phyloP scores from a whole-genome alignment of 1,284 basidiomycete species.

The Ustilago lituana region DNA sequence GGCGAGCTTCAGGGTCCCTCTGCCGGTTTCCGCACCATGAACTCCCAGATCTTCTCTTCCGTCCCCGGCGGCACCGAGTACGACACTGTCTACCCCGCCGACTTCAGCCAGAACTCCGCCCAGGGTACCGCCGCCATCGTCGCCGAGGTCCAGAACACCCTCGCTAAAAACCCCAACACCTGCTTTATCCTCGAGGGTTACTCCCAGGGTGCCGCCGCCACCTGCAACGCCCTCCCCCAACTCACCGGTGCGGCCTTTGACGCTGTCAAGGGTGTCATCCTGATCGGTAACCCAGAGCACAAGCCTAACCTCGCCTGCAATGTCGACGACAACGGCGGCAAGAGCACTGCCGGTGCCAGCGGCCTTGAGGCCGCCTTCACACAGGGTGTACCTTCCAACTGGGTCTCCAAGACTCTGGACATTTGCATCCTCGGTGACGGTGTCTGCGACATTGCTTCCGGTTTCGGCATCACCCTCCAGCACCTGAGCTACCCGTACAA shows the following conservation, averaged over 20 bases:
- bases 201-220: slow-evolving; percentile 63
- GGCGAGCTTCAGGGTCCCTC: slow-evolving; percentile 63
- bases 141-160: slow-evolving; percentile 19
- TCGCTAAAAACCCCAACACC: slow-evolving; percentile 21
- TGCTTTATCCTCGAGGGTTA: slow-evolving; percentile 52
- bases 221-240: slow-evolving; percentile 52
- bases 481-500: slow-evolving; percentile 55
- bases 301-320: slow-evolving; percentile 61
- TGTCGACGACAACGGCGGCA: slow-evolving; percentile 59
- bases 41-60: slow-evolving; percentile 25
- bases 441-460: slow-evolving; percentile 56
- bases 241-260: slow-evolving; percentile 44
- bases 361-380: slow-evolving; percentile 31
- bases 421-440: slow-evolving; percentile 63
- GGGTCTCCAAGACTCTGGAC: slow-evolving; percentile 62
- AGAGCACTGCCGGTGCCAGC: slow-evolving; percentile 41
- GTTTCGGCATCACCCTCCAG: slow-evolving; percentile 52
- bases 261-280: slow-evolving; percentile 64
- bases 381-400: slow-evolving; percentile 45
- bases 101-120: slow-evolving; percentile 48
- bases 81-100: slow-evolving; percentile 64
- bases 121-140: slow-evolving; percentile 55
- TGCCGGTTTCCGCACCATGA: slow-evolving; percentile 49
- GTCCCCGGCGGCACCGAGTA: slow-evolving; percentile 50
- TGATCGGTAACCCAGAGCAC: slow-evolving; percentile 64